A percentile compares a stretch with the other conserved stretches of the same genome.
Conservation (phyloP, 2,329 filamentous ascomycete species). For the Fusarium sp. region DNA sequence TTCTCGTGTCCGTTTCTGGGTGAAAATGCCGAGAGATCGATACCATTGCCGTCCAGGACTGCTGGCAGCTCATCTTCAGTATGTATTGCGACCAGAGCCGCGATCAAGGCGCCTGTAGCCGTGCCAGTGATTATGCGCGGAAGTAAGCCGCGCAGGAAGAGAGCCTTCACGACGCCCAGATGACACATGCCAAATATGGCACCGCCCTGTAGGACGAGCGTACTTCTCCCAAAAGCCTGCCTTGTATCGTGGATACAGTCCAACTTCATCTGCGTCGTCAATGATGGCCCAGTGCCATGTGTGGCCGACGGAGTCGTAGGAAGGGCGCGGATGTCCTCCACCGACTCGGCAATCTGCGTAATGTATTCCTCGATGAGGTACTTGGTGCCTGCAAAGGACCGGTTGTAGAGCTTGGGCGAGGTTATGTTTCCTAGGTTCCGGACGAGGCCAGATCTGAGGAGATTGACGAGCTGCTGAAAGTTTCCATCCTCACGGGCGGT, state of each 20-base stretch:
- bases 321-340: slow-evolving; percentile 77
- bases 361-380: slow-evolving; percentile 92
- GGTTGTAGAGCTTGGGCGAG: slow-evolving; percentile 80
- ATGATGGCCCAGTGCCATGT: slow-evolving; percentile 50
- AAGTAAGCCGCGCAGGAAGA: slow-evolving; percentile 81
- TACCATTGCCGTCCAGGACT: slow-evolving; percentile 79
- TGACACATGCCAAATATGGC: slow-evolving; percentile 93
- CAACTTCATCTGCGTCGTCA: slow-evolving; percentile 81
- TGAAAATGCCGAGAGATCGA: slow-evolving; percentile 83
- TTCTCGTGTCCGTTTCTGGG: slow-evolving; percentile 47
- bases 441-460: slow-evolving; percentile 80
- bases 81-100: slow-evolving; percentile 86
- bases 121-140: slow-evolving; percentile 93
- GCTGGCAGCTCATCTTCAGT: slow-evolving; percentile 83
- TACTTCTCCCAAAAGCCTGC: slow-evolving; percentile 87
- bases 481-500: slow-evolving; percentile 75
- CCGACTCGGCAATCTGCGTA: slow-evolving; percentile 80
- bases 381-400: slow-evolving; percentile 88
- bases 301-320: slow-evolving; percentile 61
- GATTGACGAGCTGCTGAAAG: slow-evolving; percentile 77
- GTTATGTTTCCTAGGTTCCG: slow-evolving; percentile 94
- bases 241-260: slow-evolving; percentile 88
- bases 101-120: slow-evolving; percentile 88
- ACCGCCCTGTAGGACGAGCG: slow-evolving; percentile 86
- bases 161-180: slow-evolving; percentile 86